Conservation (phyloP, 1,139 yeast species). For the Debaryomyces subglobosus region DNA sequence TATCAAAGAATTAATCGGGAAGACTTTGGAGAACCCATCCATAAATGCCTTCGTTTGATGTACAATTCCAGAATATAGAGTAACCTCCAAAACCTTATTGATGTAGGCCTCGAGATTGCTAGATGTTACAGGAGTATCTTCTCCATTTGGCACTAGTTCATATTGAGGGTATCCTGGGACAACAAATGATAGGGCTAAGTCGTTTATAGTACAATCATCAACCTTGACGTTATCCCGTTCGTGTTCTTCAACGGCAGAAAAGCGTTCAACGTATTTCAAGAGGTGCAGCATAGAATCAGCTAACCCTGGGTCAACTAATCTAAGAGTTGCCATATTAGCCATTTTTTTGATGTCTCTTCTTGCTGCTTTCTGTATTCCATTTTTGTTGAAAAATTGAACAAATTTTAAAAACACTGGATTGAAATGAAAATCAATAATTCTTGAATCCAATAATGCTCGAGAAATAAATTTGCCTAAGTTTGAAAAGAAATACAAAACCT, state of each 20-base stretch:
- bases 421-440: conserved; percentile 83
- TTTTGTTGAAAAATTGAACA: conserved; percentile 31
- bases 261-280: conserved; percentile 42
- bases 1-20: conserved; percentile 74
- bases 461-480: conserved; percentile 85
- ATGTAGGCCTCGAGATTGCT: conserved; percentile 64
- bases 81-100: conserved; percentile 57
- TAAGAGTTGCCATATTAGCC: conserved; percentile 46
- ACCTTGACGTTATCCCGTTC: conserved; percentile 31
- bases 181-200: conserved; percentile 64
- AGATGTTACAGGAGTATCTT: conserved; percentile 48
- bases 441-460: conserved; percentile 80
- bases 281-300: conserved; percentile 63
- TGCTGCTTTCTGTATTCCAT: conserved; percentile 12
- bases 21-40: conserved; percentile 81
- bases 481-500: conserved; percentile 57
- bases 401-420: conserved; percentile 70
- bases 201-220: conserved; percentile 50
- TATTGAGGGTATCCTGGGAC: conserved; percentile 77
- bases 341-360: conserved; percentile 28
- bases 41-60: conserved; percentile 71
- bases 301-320: conserved; percentile 60
- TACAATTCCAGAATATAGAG: conserved; percentile 65
- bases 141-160: conserved; percentile 62
- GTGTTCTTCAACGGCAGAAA: conserved; percentile 18